Conservation (phyloP, 768 basidiomycete species). For the Rhizopogon salebrosus region DNA sequence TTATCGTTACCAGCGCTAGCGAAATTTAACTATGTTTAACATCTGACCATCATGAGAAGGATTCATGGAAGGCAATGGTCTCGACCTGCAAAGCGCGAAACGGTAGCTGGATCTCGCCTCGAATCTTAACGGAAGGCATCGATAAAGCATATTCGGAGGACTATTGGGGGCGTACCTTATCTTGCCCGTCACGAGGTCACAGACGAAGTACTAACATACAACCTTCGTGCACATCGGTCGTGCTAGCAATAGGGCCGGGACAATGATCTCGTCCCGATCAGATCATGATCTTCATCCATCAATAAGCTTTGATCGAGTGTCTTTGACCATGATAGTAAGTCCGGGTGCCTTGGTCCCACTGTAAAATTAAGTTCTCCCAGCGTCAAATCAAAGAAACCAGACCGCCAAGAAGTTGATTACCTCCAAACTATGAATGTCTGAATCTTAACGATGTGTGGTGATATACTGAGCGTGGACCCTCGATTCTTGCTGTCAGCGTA, state of each 20-base stretch:
- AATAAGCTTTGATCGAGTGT: conserved; percentile 2
- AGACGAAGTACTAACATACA: neutral
- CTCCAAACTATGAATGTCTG: neutral
- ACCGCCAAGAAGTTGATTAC: neutral
- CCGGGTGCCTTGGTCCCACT: conserved; percentile 1
- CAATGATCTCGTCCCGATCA: neutral
- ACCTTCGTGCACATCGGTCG: neutral
- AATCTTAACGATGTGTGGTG: neutral
- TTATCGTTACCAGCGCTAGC: neutral
- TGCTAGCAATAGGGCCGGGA: neutral
- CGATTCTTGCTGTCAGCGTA: neutral
- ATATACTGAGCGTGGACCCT: neutral
- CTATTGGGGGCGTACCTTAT: neutral
- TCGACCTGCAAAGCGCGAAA: neutral
- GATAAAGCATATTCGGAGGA: neutral
- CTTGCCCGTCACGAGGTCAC: neutral
- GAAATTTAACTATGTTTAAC: neutral
- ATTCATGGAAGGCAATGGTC: neutral
- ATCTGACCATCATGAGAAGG: neutral
- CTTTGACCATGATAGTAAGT: neutral
- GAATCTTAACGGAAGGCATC: neutral
- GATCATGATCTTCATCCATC: neutral
- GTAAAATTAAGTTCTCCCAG: conserved; percentile 1
- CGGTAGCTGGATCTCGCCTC: neutral
- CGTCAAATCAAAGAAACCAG: neutral